phyloP scores from a whole-genome alignment of 306 rosid genomes.

The Ziziphus jujuba region DNA sequence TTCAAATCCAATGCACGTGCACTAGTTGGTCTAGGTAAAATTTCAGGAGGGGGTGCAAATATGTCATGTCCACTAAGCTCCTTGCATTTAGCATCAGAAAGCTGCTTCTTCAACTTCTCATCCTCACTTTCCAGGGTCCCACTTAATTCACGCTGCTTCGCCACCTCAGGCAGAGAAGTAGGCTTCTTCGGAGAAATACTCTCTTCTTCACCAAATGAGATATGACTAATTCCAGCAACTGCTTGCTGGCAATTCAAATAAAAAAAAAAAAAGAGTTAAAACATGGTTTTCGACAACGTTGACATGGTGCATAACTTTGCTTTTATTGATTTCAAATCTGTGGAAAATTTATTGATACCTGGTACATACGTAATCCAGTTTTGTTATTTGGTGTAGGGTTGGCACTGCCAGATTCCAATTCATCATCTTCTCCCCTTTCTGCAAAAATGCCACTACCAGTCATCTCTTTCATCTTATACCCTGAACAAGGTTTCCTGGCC shows the following conservation, averaged over 20 bases:
- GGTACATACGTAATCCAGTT: conserved; percentile 88
- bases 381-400: conserved; percentile 47
- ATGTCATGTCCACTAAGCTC: conserved; percentile 94
- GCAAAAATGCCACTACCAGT: conserved; percentile 96
- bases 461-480: conserved; percentile 94
- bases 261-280: conserved; percentile 19
- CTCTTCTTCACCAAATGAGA: conserved; percentile 88
- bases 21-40: conserved; percentile 70
- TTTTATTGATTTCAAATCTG: neutral
- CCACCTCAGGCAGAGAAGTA: conserved; percentile 74
- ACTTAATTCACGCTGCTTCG: conserved; percentile 95
- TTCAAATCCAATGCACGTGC: conserved; percentile 73
- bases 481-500: conserved; percentile 90
- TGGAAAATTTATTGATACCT: conserved; percentile 50
- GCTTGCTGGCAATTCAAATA: conserved; percentile 67
- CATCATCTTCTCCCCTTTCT: conserved; percentile 57
- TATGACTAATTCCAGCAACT: conserved; percentile 84
- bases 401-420: conserved; percentile 57
- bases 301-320: neutral
- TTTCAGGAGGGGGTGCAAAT: conserved; percentile 97
- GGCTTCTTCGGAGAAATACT: conserved; percentile 78
- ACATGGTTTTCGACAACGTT: neutral
- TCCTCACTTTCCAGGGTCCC: conserved; percentile 93
- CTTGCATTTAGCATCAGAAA: conserved; percentile 88
- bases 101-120: conserved; percentile 70